Evolutionary conservation across 192 early-diverging fungal genomes (phyloP).

Genomic region (Mortierella alpina): DNA sequence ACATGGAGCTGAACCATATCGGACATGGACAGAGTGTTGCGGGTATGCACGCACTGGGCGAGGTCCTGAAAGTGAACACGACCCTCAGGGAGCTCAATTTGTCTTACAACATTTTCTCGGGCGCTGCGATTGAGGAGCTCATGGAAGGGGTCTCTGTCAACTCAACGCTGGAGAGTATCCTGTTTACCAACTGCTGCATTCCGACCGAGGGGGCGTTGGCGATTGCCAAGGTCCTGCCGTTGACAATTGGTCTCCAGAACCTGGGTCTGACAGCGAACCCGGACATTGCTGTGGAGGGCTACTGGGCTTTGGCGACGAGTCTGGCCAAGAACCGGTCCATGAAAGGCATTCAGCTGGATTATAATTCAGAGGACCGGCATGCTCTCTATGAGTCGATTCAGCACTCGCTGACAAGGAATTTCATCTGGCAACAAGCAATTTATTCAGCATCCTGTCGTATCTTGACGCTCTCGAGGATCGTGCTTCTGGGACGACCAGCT

Average conservation of each 20-base stretch:
- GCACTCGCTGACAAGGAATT: conserved; percentile 51
- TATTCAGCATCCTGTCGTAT: conserved; percentile 49
- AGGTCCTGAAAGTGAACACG: conserved; percentile 17
- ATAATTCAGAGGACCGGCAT: conserved; percentile 57
- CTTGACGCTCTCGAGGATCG: conserved; percentile 45
- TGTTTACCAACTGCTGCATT: conserved; percentile 53
- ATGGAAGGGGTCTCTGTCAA: conserved; percentile 45
- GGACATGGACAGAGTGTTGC: conserved; percentile 20
- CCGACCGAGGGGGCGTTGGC: conserved; percentile 44
- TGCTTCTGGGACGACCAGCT: conserved; percentile 42
- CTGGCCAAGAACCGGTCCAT: conserved; percentile 51
- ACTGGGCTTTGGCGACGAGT: conserved; percentile 42
- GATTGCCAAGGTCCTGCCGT: conserved; percentile 41
- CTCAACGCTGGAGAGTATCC: conserved; percentile 52
- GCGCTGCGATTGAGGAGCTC: conserved; percentile 21
- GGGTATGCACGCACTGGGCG: conserved; percentile 38
- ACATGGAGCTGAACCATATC: conserved; percentile 52
- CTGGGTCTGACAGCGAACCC: conserved; percentile 46
- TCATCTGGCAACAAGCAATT: conserved; percentile 48
- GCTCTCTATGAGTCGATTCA: conserved; percentile 55
- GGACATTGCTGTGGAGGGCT: conserved; percentile 51
- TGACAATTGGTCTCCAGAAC: conserved; percentile 49
- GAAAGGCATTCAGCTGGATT: conserved; percentile 58
- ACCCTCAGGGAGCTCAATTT: conserved; percentile 46
- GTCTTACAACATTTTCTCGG: conserved; percentile 37